Evolutionary conservation across 164 flowering plant genomes (phyloP), one percentile per base, ranked within the genome.

Genomic region (Nelumbo lutea): DNA sequence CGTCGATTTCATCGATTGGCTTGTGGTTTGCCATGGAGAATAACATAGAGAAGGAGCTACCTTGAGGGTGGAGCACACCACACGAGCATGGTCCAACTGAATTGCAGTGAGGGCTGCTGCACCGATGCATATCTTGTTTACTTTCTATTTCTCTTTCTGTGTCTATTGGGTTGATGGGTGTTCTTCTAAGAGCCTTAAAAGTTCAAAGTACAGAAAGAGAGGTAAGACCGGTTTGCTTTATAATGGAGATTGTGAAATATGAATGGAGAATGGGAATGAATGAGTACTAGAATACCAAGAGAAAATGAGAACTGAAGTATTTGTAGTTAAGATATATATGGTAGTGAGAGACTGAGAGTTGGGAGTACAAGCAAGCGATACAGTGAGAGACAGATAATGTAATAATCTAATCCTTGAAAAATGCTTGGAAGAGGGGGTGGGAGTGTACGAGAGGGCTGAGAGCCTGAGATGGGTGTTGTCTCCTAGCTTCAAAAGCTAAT

Each of bases 21-120:
- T 71, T 61, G 66, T 80, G 78, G 69, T 74, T 68, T 9, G 83
- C 75, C 79, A 76, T 78, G 42, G 89, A 78, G 72, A 84, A 90
- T 6, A 88, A 66, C 88, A 91, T 81, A 42, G 91, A 81, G 79
- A 83, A 84, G 3, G 84, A 78, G 67, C 75, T 72, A 63, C 67
- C 51, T 2, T 70, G 59, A 4, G 63, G 60, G 66, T 80, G 83
- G 42, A 73, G 83, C 76, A 77, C 42, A 6, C 84, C 84, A 61
- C 89, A 84, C 9, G 87, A 59, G 70, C 89, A 86, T 5, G 82
- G 78, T 7, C 84, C 87, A 55, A 70, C 69, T 77, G 75, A 65
- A 61, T 74, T 79, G 44, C 81, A 76, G 4, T 74, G 75, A 41
- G 73, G 67, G 68, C 82, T 76, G 59, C 80, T 59, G 72, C 84